These are phyloP conservation scores for Volutella citrinella DNA, from an alignment of 2,329 filamentous ascomycete species.

Conservation along the genomic window DNA sequence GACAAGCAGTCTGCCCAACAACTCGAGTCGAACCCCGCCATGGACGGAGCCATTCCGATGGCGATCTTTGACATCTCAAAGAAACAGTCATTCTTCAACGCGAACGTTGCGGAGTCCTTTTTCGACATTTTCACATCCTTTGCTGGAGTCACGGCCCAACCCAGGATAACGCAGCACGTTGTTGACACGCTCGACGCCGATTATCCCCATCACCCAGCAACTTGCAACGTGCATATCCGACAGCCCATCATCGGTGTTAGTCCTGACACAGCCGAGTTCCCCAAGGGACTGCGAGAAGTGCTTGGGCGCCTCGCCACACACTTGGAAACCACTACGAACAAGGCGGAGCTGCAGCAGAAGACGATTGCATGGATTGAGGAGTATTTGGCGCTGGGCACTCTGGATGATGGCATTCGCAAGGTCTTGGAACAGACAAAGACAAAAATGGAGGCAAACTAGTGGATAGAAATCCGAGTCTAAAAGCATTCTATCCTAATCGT, in stretches of 20 bases:
- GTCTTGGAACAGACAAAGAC: slow-evolving; percentile 53
- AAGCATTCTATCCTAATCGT: no score
- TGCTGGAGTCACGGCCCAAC: slow-evolving; percentile 59
- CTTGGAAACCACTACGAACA: slow-evolving; percentile 44
- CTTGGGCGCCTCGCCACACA: slow-evolving; percentile 59
- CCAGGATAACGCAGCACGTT: slow-evolving; percentile 70
- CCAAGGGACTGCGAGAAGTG: slow-evolving; percentile 63
- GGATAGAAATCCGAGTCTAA: no score
- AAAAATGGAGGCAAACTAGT: slow-evolving; percentile 20
- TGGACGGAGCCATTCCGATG: slow-evolving; percentile 89
- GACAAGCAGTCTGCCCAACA: slow-evolving; percentile 43
- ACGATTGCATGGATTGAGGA: slow-evolving; percentile 52
- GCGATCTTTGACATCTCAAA: slow-evolving; percentile 86
- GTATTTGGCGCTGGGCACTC: slow-evolving; percentile 44
- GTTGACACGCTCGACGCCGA: slow-evolving; percentile 59
- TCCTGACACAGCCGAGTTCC: slow-evolving; percentile 66
- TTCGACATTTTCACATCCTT: slow-evolving; percentile 78
- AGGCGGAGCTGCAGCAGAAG: slow-evolving; percentile 44
- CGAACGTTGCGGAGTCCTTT: slow-evolving; percentile 68
- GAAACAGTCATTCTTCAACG: slow-evolving; percentile 70
- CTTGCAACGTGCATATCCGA: slow-evolving; percentile 68
- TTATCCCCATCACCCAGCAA: slow-evolving; percentile 59
- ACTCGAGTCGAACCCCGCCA: slow-evolving; percentile 73
- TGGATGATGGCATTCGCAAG: slow-evolving; percentile 54
- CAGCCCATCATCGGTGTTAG: slow-evolving; percentile 67